Evolutionary conservation across 192 early-diverging fungal genomes (phyloP), one percentile per base, ranked within the genome.

Genomic region (Nowakowskiella sp.): DNA sequence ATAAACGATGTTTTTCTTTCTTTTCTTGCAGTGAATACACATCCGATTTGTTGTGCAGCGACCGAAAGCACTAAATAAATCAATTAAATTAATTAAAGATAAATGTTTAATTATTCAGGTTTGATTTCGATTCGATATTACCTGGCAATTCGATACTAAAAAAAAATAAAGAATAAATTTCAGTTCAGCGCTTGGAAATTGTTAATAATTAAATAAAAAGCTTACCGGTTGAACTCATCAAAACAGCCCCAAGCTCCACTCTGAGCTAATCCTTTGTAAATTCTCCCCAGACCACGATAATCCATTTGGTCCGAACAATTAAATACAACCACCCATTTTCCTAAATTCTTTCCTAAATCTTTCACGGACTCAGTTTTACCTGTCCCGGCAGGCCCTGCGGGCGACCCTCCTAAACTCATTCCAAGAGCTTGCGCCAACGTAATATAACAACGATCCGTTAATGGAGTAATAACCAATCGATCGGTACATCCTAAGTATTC

Each of bases 241-340:
- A 82, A 82, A 42, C 75, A 77, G 4, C 80, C 80, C 80, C 80
- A 82, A 39, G 71, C 70, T 23, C 80, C 80, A 56, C 68, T 68
- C 67, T 82, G 80, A 0, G 80, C 80, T 4, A 82, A 61, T 29
- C 80, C 80, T 57, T 82, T 82, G 65, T 66, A 82, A 56, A 82
- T 82, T 45, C 80, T 54, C 16, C 80, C 80, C 23, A 82, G 65
- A 29, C 80, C 80, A 54, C 80, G 61, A 64, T 82, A 82, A 50
- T 82, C 80, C 80, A 82, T 82, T 56, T 82, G 80, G 55, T 82
- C 80, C 8, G 80, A 82, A 61, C 80, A 82, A 46, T 82, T 82
- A 61, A 82, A 82, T 2, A 82, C 80, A 31, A 82, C 80, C n/a
- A 82, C 80, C 80, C 80, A 82, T 54, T 82, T 82, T 6, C 71